Percentiles rank a stretch among this genome's conserved stretches.
Conservation (phyloP, 805 yeast genomes). For the Ogataea allantospora region DNA sequence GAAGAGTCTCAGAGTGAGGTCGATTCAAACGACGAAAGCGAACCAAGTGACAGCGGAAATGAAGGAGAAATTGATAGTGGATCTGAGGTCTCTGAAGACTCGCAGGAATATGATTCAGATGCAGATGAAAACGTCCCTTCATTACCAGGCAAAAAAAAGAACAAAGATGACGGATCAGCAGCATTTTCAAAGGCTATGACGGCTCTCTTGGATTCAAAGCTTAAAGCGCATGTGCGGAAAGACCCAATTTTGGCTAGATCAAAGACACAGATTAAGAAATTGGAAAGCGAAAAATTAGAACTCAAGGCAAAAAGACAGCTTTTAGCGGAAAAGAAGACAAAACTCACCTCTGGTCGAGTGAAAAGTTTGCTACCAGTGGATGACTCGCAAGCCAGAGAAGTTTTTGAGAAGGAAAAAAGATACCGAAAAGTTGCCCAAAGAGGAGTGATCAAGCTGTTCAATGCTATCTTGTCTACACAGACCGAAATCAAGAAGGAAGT, state of each 20-base stretch:
- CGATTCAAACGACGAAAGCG: constrained; percentile 46
- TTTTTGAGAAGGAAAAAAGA: constrained; percentile 56
- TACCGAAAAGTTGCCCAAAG: constrained; percentile 63
- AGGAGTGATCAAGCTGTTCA: constrained; percentile 34
- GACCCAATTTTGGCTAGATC: constrained; percentile 90
- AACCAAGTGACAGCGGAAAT: constrained; percentile 10
- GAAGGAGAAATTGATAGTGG: constrained; percentile 14
- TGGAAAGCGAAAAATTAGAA: constrained; percentile 80
- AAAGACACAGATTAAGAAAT: constrained; percentile 64
- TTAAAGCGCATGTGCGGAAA: constrained; percentile 83
- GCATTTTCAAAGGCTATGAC: constrained; percentile 79
- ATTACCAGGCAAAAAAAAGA: constrained; percentile 45
- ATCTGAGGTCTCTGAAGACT: constrained; percentile 16
- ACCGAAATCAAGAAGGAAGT: constrained; percentile 62
- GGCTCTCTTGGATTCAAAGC: constrained; percentile 78
- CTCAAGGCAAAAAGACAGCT: constrained; percentile 74
- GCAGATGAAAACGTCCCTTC: constrained; percentile 36
- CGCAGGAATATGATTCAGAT: constrained; percentile 10
- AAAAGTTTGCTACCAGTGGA: constrained; percentile 64
- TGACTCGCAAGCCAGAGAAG: constrained; percentile 45
- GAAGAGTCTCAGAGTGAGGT: constrained; percentile 48
- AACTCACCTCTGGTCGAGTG: constrained; percentile 65
- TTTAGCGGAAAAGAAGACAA: constrained; percentile 65
- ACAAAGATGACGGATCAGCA: constrained; percentile 67
- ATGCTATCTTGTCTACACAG: constrained; percentile 73